These are phyloP conservation scores for Sphaerostilbella broomeana DNA, from an alignment of 2,329 filamentous ascomycete genomes.

Conservation along the genomic window DNA sequence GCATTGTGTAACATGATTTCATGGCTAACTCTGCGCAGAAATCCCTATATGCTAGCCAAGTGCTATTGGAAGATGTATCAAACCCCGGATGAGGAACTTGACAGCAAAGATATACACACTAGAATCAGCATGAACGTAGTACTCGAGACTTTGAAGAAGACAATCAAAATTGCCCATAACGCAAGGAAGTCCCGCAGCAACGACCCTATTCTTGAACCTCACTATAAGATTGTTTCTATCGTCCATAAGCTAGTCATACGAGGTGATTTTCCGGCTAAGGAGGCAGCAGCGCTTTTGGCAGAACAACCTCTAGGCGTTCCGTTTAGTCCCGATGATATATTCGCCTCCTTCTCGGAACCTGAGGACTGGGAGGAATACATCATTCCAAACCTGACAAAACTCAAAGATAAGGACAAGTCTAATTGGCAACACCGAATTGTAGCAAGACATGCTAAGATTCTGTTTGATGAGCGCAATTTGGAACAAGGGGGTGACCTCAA, in stretches of 20 bases:
- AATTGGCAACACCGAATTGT: constrained; percentile 95
- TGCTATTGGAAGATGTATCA: constrained; percentile 60
- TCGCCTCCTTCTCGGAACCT: constrained; percentile 30
- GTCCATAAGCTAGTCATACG: constrained; percentile 71
- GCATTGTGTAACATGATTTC: not conserved
- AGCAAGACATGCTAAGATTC: constrained; percentile 58
- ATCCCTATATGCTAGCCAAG: constrained; percentile 55
- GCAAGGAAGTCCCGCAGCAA: constrained; percentile 51
- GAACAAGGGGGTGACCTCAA: constrained; percentile 34
- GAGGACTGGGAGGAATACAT: constrained; percentile 57
- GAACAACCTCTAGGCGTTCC: constrained; percentile 46
- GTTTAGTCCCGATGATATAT: constrained; percentile 28
- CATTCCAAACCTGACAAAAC: constrained; percentile 42
- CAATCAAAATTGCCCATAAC: constrained; percentile 43
- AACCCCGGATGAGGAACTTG: constrained; percentile 38
- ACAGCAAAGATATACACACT: constrained; percentile 34
- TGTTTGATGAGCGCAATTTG: constrained; percentile 40
- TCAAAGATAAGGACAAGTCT: constrained; percentile 73
- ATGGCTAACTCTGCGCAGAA: constrained; percentile 28
- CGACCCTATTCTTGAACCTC: constrained; percentile 81
- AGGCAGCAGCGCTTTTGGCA: constrained; percentile 47
- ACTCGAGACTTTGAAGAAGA: constrained; percentile 43
- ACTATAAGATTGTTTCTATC: constrained; percentile 82
- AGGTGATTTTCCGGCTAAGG: constrained; percentile 40
- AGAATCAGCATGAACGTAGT: constrained; percentile 32